Percentiles rank a stretch among this genome's conserved stretches.
Evolutionary conservation across 2,329 filamentous ascomycete species (phyloP).

Genomic region (Aspergillus carbonarius): DNA sequence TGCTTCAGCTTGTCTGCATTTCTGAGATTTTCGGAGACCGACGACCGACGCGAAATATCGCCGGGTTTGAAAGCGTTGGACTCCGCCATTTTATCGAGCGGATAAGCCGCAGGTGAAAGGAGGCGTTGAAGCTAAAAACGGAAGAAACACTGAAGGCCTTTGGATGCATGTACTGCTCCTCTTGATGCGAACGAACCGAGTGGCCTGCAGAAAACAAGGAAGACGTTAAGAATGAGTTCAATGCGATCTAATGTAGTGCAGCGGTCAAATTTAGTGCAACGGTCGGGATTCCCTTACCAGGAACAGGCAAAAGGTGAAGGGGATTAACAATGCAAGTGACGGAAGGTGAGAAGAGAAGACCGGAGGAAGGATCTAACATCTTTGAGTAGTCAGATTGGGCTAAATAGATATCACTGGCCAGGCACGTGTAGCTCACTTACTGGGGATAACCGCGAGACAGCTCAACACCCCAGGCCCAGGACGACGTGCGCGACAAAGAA

Average conservation of each 20-base stretch:
- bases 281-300: background rate
- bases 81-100: constrained; percentile 42
- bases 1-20: constrained; percentile 28
- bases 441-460: background rate
- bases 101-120: constrained; percentile 35
- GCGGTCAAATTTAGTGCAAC: background rate
- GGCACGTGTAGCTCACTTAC: background rate
- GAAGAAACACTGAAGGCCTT: constrained; percentile 24
- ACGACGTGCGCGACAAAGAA: constrained; percentile 1
- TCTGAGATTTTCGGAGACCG: constrained; percentile 23
- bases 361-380: background rate
- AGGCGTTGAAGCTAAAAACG: constrained; percentile 27
- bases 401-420: background rate
- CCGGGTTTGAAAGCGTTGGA: constrained; percentile 23
- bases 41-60: constrained; percentile 18
- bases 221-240: background rate
- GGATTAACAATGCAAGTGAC: background rate
- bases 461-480: constrained; percentile 6
- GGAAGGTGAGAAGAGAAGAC: background rate
- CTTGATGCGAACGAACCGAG: background rate
- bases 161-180: constrained; percentile 36
- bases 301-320: background rate
- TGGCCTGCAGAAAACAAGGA: background rate
- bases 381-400: background rate
- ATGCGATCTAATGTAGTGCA: background rate